Base-by-base conservation (phyloP, 306 rosid genomes). In the Crotalaria pallida region DNA sequence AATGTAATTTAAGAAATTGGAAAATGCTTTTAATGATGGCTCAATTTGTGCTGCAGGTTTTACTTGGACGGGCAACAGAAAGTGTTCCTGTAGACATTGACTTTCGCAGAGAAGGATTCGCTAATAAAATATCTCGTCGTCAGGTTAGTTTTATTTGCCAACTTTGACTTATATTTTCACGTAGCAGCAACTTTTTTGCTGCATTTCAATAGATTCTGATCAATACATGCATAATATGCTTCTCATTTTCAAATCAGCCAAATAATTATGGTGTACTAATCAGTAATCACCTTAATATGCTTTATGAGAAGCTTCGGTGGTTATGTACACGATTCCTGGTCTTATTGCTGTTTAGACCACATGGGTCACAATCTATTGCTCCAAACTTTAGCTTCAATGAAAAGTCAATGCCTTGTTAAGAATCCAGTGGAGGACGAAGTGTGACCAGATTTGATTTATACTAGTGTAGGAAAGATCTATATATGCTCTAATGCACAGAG, bases 11-110 rank as follows among this genome's bases (percentile, higher is more conserved):
- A 27, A 15, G 48, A 69, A 57, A 24, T 12, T 21, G 40, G 50
- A 34, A 52, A 26, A 53, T 55, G 76, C 60, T 75, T 38, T 84
- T 71, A 63, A 38, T 33, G 58, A 52, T 65, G 31, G 36, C 18
- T 48, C 16, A 29, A 58, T 40, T 66, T 26, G 7, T 66, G 17
- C 27, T 76, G 74, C 84, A 95, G 99, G 97, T 95, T 74, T 82
- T 89, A 74, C 82, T 95, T 77, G 99, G 99, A 76, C 87, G 97
- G 77, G 87, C 96, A 64, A 82, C 97, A 8, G 87, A 81, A 18
- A 87, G 85, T 71, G 47, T 63, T 69, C 60, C 75, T 69, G 96
- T 95, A 34, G 99, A 95, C 79, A 86, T 95, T 81, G 97, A 95
- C 86, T 85, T 95, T 82, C 79, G 96, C 73, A 91, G 78, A 77